Evolutionary conservation across 2,329 filamentous ascomycete species (phyloP).

Genomic region (Geoglossum cookeanum): DNA sequence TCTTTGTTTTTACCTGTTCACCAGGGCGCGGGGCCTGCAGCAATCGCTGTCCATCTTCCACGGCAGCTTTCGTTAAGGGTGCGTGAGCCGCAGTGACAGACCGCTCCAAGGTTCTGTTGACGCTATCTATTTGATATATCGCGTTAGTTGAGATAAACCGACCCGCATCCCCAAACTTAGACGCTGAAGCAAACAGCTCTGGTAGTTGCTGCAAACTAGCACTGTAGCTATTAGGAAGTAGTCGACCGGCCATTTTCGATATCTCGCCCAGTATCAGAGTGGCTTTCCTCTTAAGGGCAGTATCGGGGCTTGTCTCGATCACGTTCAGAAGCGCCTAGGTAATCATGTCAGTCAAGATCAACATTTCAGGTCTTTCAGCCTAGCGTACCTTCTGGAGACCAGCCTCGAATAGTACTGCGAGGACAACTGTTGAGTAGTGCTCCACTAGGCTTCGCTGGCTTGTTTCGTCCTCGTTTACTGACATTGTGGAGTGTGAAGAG

Average conservation of each 20-base stretch:
- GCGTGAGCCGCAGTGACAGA: slow-evolving; percentile 33
- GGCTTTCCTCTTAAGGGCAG: slow-evolving; percentile 64
- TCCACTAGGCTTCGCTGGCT: slow-evolving; percentile 69
- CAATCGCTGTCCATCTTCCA: slow-evolving; percentile 16
- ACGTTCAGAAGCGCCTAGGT: slow-evolving; percentile 27
- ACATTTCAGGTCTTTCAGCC: not conserved
- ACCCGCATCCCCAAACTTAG: slow-evolving; percentile 49
- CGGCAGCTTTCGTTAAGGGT: not conserved
- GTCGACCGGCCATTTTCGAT: slow-evolving; percentile 68
- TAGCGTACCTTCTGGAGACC: slow-evolving; percentile 40
- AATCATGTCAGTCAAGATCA: not conserved
- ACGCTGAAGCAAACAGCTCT: slow-evolving; percentile 59
- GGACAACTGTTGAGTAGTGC: slow-evolving; percentile 77
- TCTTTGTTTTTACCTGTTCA: not conserved
- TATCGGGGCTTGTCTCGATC: slow-evolving; percentile 39
- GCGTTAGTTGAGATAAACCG: slow-evolving; percentile 73
- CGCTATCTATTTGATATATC: slow-evolving; percentile 94
- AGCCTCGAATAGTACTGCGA: slow-evolving; percentile 69
- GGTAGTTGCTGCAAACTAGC: slow-evolving; percentile 73
- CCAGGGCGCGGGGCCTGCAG: slow-evolving; percentile 27
- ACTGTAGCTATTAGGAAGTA: slow-evolving; percentile 68
- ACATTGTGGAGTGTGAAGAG: slow-evolving; percentile 29
- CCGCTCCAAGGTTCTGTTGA: slow-evolving; percentile 78
- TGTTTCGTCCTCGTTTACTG: slow-evolving; percentile 43
- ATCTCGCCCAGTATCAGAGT: slow-evolving; percentile 83